Conservation (phyloP, 352 stramenopile species). For the Pythium sukuiense region DNA sequence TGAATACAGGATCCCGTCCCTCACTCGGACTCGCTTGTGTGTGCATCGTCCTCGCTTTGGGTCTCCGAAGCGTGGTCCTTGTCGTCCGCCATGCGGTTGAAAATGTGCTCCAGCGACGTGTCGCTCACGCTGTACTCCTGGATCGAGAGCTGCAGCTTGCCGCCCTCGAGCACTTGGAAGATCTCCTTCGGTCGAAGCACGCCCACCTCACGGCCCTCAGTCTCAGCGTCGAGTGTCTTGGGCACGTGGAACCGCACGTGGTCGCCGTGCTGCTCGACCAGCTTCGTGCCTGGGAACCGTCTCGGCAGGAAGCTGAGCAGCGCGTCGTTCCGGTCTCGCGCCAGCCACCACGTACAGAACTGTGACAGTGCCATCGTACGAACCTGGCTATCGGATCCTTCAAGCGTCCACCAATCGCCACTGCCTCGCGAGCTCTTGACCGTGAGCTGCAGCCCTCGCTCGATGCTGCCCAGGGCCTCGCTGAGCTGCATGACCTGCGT, state of each 20-base stretch:
- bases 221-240: conserved; percentile 16
- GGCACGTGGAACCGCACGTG: conserved; percentile 32
- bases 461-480: conserved; percentile 10
- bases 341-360: conserved; percentile 25
- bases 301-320: conserved; percentile 14
- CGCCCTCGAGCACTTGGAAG: conserved; percentile 77
- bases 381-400: neutral
- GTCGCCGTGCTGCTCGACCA: conserved; percentile 72
- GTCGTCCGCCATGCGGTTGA: conserved; percentile 87
- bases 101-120: conserved; percentile 91
- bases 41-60: neutral
- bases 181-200: conserved; percentile 34
- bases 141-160: conserved; percentile 60
- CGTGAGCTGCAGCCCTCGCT: conserved; percentile 9
- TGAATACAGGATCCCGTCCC: no score
- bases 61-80: neutral
- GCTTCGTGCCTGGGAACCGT: conserved; percentile 17
- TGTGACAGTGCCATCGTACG: conserved; percentile 8
- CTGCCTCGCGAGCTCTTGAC: neutral
- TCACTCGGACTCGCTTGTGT: neutral
- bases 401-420: conserved; percentile 11
- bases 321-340: conserved; percentile 19
- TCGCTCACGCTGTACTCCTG: conserved; percentile 90
- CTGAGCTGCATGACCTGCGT: conserved; percentile 3
- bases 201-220: neutral